Conservation (phyloP, 306 rosid genomes). For the Cajanus cajan region DNA sequence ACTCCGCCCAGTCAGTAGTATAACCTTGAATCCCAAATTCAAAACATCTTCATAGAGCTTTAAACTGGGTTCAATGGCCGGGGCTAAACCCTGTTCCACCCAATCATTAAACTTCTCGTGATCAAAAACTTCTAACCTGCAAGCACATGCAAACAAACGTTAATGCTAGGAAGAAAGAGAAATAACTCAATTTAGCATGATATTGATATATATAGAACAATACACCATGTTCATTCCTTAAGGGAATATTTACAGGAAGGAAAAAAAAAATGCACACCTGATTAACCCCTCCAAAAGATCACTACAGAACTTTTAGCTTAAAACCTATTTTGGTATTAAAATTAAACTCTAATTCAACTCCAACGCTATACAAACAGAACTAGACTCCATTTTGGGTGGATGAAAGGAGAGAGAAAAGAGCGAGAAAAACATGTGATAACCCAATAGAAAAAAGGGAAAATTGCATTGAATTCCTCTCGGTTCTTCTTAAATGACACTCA, state of each 20-base stretch:
- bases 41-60: constrained; percentile 71
- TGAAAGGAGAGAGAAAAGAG: too few species aligned
- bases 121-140: constrained; percentile 68
- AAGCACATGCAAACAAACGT: constrained; percentile 23
- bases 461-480: too few species aligned
- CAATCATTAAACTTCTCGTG: constrained; percentile 60
- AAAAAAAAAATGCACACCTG: neutral
- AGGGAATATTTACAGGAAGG: neutral
- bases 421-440: too few species aligned
- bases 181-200: neutral
- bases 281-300: neutral
- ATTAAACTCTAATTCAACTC: constrained; percentile 8
- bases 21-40: constrained; percentile 69
- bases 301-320: neutral
- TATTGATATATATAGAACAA: neutral
- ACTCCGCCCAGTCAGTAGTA: constrained; percentile 83
- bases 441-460: too few species aligned
- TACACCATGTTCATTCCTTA: neutral
- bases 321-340: neutral
- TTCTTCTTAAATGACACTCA: too few species aligned
- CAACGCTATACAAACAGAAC: neutral
- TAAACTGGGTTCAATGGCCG: constrained; percentile 67
- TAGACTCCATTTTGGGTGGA: too few species aligned
- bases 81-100: constrained; percentile 71
- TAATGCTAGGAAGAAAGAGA: neutral